Conservation (phyloP, 352 stramenopile species). For the Pythium rishiriense region DNA sequence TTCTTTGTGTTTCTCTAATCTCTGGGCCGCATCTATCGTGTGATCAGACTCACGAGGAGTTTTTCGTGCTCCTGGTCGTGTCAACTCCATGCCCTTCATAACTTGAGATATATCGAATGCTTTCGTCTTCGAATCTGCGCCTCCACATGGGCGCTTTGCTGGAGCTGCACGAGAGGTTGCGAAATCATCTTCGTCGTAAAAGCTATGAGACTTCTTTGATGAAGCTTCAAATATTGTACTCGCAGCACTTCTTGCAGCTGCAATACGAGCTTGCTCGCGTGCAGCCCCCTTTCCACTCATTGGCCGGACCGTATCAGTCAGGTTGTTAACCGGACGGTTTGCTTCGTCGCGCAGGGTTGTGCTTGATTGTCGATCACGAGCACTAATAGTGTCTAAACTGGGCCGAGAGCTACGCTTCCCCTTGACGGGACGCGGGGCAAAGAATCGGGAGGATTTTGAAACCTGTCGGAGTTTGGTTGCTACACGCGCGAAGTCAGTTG, state of each 20-base stretch:
- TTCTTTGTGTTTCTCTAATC: conserved; percentile 8
- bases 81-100: conserved; percentile 49
- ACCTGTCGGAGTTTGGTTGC: conserved; percentile 70
- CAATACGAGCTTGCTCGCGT: conserved; percentile 39
- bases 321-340: not conserved
- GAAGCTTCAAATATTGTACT: conserved; percentile 40
- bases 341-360: not conserved
- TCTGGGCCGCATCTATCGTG: not conserved
- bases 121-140: conserved; percentile 22
- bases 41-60: not conserved
- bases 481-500: conserved; percentile 65
- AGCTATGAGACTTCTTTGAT: conserved; percentile 66
- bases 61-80: conserved; percentile 16
- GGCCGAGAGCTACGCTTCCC: conserved; percentile 1
- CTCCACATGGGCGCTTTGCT: conserved; percentile 1
- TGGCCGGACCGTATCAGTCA: conserved; percentile 19
- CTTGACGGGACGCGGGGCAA: conserved; percentile 39
- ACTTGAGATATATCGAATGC: conserved; percentile 69
- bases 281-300: conserved; percentile 69
- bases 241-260: conserved; percentile 47
- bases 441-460: conserved; percentile 53
- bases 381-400: not conserved
- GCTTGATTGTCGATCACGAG: not conserved
- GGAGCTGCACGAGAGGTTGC: conserved; percentile 24
- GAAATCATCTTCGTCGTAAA: conserved; percentile 73